A percentile compares a stretch with the other conserved stretches of the same genome.
Evolutionary conservation across 2,329 filamentous ascomycete species (phyloP).

Genomic region (Basipetospora sp.): DNA sequence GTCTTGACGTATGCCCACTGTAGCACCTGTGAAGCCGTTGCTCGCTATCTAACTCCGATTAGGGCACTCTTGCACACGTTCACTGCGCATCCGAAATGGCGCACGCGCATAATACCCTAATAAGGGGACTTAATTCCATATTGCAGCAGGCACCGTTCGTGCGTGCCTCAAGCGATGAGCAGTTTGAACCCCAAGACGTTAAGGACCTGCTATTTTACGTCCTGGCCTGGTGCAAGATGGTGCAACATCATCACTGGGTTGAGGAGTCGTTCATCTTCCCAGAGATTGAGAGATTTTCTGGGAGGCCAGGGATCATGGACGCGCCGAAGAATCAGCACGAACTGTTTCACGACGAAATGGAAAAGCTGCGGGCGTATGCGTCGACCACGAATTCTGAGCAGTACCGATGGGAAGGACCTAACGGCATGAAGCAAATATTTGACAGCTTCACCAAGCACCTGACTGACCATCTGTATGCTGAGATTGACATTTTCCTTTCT

Average conservation of each 20-base stretch:
- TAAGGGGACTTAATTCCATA: constrained; percentile 19
- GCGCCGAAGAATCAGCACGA: constrained; percentile 19
- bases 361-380: constrained; percentile 14
- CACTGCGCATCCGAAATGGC: constrained; percentile 14
- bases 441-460: constrained; percentile 12
- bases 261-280: constrained; percentile 23
- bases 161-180: constrained; percentile 6
- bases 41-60: too few species aligned
- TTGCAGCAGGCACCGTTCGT: constrained; percentile 17
- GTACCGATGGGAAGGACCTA: constrained; percentile 12
- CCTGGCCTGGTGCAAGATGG: constrained; percentile 18
- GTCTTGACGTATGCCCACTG: too few species aligned
- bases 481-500: constrained; percentile 15
- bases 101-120: constrained; percentile 16
- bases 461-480: constrained; percentile 15
- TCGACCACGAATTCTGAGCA: constrained; percentile 11
- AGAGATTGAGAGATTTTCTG: constrained; percentile 16
- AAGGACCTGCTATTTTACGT: constrained; percentile 13
- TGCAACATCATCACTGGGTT: constrained; percentile 20
- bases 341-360: constrained; percentile 17
- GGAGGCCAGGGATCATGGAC: constrained; percentile 17
- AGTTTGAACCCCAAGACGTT: neutral
- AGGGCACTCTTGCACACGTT: constrained; percentile 5
- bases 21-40: too few species aligned
- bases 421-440: constrained; percentile 14